These are phyloP conservation scores for Effrenium voratum DNA, from an alignment of 73 alveolate species.

Conservation along the genomic window DNA sequence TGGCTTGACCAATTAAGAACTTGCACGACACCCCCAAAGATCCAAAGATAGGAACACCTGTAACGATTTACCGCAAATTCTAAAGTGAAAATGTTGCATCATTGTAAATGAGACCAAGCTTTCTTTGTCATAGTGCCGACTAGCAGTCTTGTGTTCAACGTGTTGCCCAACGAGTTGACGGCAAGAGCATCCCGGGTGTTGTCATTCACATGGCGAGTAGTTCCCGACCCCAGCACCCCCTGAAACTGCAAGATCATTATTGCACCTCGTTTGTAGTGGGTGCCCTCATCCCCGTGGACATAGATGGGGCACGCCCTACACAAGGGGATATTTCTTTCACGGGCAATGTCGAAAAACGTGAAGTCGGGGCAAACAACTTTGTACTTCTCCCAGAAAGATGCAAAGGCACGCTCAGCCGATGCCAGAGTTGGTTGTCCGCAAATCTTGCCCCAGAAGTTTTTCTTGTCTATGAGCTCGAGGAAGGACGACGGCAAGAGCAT, in stretches of 20 bases:
- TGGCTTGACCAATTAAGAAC: no score
- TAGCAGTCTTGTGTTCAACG: not conserved
- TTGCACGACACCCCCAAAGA: no score
- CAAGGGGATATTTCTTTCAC: not conserved
- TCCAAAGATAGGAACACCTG: no score
- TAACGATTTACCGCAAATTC: no score
- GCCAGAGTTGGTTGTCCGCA: not conserved
- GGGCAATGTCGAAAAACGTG: not conserved
- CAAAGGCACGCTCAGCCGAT: not conserved
- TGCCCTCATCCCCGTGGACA: constrained; percentile 42
- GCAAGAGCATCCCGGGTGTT: not conserved
- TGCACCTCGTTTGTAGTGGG: not conserved
- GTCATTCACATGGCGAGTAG: not conserved
- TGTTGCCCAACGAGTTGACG: not conserved
- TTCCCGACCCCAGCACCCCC: not conserved
- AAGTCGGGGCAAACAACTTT: not conserved
- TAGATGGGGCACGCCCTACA: not conserved
- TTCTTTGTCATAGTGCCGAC: not conserved
- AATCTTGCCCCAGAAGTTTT: not conserved
- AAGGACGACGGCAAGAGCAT: not conserved
- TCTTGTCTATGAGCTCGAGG: not conserved
- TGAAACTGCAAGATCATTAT: constrained; percentile 16
- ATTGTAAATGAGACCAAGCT: no score
- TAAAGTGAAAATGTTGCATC: no score
- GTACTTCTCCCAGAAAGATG: not conserved